Base-by-base conservation (phyloP, 768 basidiomycete genomes). In the Pholiota microspora region DNA sequence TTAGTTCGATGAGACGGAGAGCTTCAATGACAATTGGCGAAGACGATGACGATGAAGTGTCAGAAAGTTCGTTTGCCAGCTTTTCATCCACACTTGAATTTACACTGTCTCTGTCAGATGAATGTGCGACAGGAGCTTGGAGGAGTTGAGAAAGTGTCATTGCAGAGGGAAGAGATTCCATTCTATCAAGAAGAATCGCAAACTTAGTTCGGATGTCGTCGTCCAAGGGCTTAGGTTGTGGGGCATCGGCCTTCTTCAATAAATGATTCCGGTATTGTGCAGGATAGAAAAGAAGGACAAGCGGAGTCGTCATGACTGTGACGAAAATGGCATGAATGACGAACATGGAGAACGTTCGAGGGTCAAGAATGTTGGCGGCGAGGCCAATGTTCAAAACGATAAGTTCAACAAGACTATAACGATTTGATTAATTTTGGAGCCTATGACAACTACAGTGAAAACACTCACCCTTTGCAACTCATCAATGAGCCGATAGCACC, bases 371-470 rank as follows among this genome's bases (percentile, higher is more conserved):
- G 15, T 71, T 70, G 2, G 90, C 90, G 55, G 75, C 67, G 6
- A 91, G 76, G 48, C 94, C 94, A 58, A 95, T 85, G 65, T 97
- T 97, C 64, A 95, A 81, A 9, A 94, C 93, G 59, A 97, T 94
- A 21, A 95, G 82, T 67, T 95, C 93, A n/a, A 94, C 92, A 16
- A 85, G 74, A 28, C 84, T 85, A 54, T 51, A 45, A 58, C 28
- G 16, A n/a, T 9, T 21, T 6, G 8, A 45, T 32, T 35, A 18
- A 34, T 13, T 18, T 31, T 23, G 15, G 21, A 16, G 35, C 36
- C 8, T 27, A 29, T n/a, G 4, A 9, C 10, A 28, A 35, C 36
- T 21, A 42, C 44, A 42, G 21, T 8, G 38, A 49, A n/a, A 21
- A 3, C 16, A 70, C 80, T 45, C 54, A 88, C 87, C 91, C 92